Base-by-base conservation (phyloP, 2,329 filamentous ascomycete genomes). In the Stemphylium vesicarium region DNA sequence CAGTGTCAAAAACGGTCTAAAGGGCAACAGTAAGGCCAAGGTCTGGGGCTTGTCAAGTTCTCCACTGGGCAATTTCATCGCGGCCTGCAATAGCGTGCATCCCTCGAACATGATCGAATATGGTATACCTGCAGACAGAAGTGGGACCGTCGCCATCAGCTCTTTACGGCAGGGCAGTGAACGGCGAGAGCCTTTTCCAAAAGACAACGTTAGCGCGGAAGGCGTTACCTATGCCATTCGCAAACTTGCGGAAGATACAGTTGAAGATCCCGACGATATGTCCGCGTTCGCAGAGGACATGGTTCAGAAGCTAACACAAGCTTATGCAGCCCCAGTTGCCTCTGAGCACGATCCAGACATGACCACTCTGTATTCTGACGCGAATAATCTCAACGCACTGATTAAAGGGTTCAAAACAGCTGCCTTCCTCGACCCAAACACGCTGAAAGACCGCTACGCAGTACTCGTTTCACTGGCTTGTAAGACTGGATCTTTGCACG, bases 51-150 rank as follows among this genome's bases (percentile, higher is more conserved):
- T 85, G 5, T 77, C 80, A 10, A 50, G 63, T 2, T 80, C 79
- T 13, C 80, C 81, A 15, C 65, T 80, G 15, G 76, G 78, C 18
- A 79, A 80, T 26, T 77, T 79, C 20, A 68, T 80, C 12, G 83
- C 81, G 4, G 76, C 77, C 3, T 82, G 80, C 50, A 75, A 81
- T 41, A 82, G 80, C 2, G 62, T 83, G 24, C 83, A 87, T 64
- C 84, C 84, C 0, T 82, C 79, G 4, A 81, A 86, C 64, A 81
- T 83, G 73, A 73, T 85, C 12, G 82, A 86, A 56, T 86, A 86
- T 63, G 77, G 78, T 0, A 81, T 81, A 6, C 69, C 76, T 7
- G 76, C 78, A 3, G 77, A 81, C 22, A 78, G 83, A 48, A 69
- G 71, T n/a, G 69, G 74, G 1, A 75, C 66, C 0, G 60, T 84